A percentile compares a stretch with the other conserved stretches of the same genome.
Conservation (phyloP, 2,329 filamentous ascomycete species). For the Xylariaceae sp. region DNA sequence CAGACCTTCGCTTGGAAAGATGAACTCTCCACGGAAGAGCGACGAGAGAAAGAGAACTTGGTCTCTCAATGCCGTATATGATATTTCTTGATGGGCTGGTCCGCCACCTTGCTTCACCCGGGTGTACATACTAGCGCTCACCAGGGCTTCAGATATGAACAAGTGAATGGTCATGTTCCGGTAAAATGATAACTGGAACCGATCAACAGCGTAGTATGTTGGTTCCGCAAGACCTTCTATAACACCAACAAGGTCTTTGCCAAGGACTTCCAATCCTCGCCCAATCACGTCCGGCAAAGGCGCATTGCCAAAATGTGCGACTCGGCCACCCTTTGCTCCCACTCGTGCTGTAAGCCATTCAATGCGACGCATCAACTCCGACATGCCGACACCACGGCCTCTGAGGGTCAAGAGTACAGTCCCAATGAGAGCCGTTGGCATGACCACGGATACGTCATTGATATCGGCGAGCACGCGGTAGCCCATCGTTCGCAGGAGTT, state of each 20-base stretch:
- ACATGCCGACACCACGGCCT: slow-evolving; percentile 84
- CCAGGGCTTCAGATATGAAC: slow-evolving; percentile 88
- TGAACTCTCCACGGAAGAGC: slow-evolving; percentile 93
- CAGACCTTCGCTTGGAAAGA: slow-evolving; percentile 86
- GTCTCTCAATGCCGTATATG: slow-evolving; percentile 65
- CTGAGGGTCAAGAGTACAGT: slow-evolving; percentile 88
- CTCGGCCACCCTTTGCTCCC: slow-evolving; percentile 79
- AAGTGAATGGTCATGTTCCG: slow-evolving; percentile 99
- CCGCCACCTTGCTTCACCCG: slow-evolving; percentile 88
- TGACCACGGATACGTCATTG: slow-evolving; percentile 92
- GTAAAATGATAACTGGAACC: slow-evolving; percentile 97
- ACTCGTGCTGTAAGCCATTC: slow-evolving; percentile 86
- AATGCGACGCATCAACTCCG: slow-evolving; percentile 79
- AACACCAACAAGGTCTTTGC: slow-evolving; percentile 79
- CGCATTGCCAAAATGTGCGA: slow-evolving; percentile 85
- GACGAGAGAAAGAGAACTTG: slow-evolving; percentile 90
- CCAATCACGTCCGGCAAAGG: slow-evolving; percentile 80
- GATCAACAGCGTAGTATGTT: slow-evolving; percentile 90
- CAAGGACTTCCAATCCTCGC: slow-evolving; percentile 85
- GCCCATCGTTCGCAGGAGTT: slow-evolving; percentile 78
- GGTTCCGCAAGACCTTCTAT: slow-evolving; percentile 79
- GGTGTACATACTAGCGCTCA: slow-evolving; percentile 87
- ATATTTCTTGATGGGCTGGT: slow-evolving; percentile 72
- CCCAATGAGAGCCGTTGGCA: slow-evolving; percentile 94
- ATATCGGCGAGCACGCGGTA: slow-evolving; percentile 93